Conservation (phyloP, 139 green algal species). For the Tetradesmus lagerheimii region DNA sequence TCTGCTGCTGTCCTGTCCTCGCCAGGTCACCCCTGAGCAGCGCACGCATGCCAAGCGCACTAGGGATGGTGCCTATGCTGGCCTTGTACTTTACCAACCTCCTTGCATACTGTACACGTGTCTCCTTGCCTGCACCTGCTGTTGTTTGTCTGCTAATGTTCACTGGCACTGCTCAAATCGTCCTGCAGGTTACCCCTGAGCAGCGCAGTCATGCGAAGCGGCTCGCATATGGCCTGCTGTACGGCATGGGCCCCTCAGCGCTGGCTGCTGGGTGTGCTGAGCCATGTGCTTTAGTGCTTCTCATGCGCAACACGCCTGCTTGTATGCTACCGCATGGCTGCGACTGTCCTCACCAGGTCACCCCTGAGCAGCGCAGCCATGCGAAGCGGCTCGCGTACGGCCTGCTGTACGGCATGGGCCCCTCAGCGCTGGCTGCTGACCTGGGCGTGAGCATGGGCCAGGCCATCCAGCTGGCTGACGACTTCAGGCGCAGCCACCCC, state of each 20-base stretch:
- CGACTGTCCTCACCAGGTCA: conserved; percentile 47
- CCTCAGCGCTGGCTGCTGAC: conserved; percentile 56
- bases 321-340: not conserved
- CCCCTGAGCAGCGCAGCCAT: conserved; percentile 57
- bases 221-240: conserved; percentile 57
- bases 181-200: conserved; percentile 61
- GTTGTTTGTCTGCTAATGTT: no score
- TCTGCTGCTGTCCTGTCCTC: not conserved
- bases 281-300: no score
- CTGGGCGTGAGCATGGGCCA: conserved; percentile 54
- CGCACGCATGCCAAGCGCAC: conserved; percentile 45
- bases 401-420: conserved; percentile 86
- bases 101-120: no score
- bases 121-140: no score
- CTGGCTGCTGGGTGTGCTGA: no score
- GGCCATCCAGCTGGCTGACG: conserved; percentile 53
- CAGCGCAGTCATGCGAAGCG: conserved; percentile 75
- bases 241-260: conserved; percentile 74
- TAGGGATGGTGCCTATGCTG: no score
- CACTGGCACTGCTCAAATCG: no score
- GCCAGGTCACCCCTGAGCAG: conserved; percentile 58
- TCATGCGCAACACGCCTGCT: no score
- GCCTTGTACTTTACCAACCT: no score
- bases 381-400: conserved; percentile 86
- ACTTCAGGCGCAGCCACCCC: conserved; percentile 64